phyloP scores from a whole-genome alignment of 2,329 filamentous ascomycete species.

The Xylariaceae sp. region DNA sequence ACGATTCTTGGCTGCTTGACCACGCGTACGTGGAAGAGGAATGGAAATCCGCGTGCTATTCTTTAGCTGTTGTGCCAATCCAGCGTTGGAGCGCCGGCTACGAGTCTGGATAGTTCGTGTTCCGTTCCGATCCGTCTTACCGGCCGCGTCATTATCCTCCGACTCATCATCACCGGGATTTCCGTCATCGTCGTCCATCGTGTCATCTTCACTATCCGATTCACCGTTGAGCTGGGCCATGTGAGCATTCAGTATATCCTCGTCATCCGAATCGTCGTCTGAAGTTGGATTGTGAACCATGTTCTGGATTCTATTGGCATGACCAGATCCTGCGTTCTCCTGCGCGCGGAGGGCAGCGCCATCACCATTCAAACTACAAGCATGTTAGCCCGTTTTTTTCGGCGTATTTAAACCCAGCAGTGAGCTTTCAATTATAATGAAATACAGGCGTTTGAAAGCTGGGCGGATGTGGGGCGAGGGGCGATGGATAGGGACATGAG shows the following conservation, averaged over 20 bases:
- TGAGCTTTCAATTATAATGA: neutral
- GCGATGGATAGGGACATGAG: neutral
- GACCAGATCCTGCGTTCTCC: constrained; percentile 4
- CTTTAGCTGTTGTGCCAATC: too few species aligned
- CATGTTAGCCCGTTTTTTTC: neutral
- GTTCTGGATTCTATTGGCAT: neutral
- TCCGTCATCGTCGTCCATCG: neutral
- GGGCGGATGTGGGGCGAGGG: neutral
- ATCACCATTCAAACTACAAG: constrained; percentile 1
- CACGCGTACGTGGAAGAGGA: neutral
- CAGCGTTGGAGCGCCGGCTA: neutral
- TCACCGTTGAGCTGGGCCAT: neutral
- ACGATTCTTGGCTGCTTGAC: constrained; percentile 4
- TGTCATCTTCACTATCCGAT: neutral
- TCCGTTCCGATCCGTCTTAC: neutral
- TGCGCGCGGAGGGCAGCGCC: neutral
- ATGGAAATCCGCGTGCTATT: too few species aligned
- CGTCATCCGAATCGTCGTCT: neutral
- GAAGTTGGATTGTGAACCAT: neutral
- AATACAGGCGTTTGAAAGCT: neutral
- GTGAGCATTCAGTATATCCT: neutral
- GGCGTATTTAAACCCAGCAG: neutral
- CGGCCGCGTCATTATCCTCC: neutral
- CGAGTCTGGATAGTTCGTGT: neutral
- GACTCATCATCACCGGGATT: neutral